Conservation (phyloP, 331 rosid genomes). For the Telfairia occidentalis region DNA sequence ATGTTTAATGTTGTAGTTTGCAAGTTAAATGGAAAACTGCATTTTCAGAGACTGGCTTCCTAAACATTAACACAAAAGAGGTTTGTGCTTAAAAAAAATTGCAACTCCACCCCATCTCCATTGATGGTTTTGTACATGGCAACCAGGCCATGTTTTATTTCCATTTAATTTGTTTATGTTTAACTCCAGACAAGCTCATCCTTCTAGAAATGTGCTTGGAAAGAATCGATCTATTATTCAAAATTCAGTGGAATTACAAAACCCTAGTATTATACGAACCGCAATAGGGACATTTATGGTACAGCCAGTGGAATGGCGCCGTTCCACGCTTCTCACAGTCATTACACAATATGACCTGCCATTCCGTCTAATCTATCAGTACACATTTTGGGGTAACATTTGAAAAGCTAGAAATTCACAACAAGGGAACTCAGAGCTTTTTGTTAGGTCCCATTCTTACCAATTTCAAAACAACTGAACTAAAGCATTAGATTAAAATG, state of each 20-base stretch:
- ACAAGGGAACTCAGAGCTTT: not conserved
- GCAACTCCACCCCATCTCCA: not conserved
- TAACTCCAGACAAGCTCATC: constrained; percentile 13
- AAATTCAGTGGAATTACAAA: constrained; percentile 27
- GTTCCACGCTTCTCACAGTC: constrained; percentile 91
- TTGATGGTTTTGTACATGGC: not conserved
- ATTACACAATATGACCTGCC: constrained; percentile 77
- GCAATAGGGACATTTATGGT: constrained; percentile 72
- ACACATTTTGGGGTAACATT: constrained; percentile 4
- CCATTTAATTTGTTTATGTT: not conserved
- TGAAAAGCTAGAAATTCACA: not conserved
- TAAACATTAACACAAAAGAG: not conserved
- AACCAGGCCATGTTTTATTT: constrained; percentile 7
- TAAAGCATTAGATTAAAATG: not conserved
- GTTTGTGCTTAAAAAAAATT: not conserved
- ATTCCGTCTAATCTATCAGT: constrained; percentile 12
- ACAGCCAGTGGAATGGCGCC: constrained; percentile 68
- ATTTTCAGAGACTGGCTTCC: not conserved
- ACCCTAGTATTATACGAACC: constrained; percentile 85
- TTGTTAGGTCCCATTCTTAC: not conserved
- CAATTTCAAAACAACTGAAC: not conserved
- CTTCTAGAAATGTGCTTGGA: constrained; percentile 25
- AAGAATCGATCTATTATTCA: constrained; percentile 22
- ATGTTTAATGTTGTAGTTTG: not conserved
- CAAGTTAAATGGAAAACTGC: not conserved